Base-by-base conservation (phyloP, 331 rosid genomes). In the Dryas integrifolia region DNA sequence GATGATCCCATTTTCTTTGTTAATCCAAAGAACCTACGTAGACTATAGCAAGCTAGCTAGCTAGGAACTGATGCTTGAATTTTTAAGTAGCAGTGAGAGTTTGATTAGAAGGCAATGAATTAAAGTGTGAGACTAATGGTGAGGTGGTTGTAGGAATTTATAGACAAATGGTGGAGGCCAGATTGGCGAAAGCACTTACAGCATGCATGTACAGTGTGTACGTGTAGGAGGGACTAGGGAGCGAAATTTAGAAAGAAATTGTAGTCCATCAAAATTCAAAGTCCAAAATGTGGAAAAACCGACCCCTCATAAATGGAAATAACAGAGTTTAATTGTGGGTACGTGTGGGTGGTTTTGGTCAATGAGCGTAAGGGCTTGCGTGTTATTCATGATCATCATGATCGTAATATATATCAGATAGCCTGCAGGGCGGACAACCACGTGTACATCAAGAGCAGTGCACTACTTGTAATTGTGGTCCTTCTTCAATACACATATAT, bases 1-100 rank as follows among this genome's bases (percentile, higher is more conserved):
- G 41, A 46, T 12, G 76, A 72, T n/a, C 58, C 67, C 76, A 72
- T 72, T 72, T 45, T 72, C 76, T 72, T 15, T 50, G 48, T 58
- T 58, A 21, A 21, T 21, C 9, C 10, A 38, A 60, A 38, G 21
- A 6, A 35, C 5, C 35, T 30, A 30, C 35, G 35, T 30, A 30
- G 24, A 21, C 24, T 21, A 21, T 21, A 21, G 24, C 24, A 21
- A 21, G 24, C 24, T 21, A 21, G 21, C 21, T 18, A 18, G 24
- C 24, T 21, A 21, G 35, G 35, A 30, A 30, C 35, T 30, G 35
- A 2, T 30, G 35, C 35, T 30, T 1, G 35, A 30, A 30, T 30
- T 30, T 30, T 30, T 30, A 30, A 30, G 35, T 30, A 30, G 35
- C 35, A 30, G 35, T 30, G 35, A 30, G 35, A 18, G 59, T 18